These are phyloP conservation scores for Tardiomyces digboiensis DNA, from an alignment of 1,139 yeast species.

Conservation along the genomic window DNA sequence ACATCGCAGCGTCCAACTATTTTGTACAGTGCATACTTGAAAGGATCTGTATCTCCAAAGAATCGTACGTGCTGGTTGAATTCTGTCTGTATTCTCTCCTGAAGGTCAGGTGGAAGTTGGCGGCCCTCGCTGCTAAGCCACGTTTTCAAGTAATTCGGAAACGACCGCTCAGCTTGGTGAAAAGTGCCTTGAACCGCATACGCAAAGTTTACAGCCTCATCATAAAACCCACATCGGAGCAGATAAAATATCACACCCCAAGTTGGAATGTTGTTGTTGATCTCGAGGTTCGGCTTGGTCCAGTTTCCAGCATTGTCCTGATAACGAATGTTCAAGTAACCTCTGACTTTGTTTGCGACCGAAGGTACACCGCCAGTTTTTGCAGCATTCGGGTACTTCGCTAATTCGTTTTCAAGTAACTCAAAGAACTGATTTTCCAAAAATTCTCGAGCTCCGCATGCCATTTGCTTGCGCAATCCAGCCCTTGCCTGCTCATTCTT, in stretches of 20 bases:
- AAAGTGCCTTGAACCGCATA: slow-evolving; percentile 47
- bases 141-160: slow-evolving; percentile 70
- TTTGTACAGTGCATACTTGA: slow-evolving; percentile 83
- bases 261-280: slow-evolving; percentile 76
- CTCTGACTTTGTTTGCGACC: slow-evolving; percentile 57
- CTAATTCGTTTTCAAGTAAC: slow-evolving; percentile 63
- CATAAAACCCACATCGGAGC: slow-evolving; percentile 70
- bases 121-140: slow-evolving; percentile 52
- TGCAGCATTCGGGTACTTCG: slow-evolving; percentile 48
- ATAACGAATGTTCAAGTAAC: slow-evolving; percentile 44
- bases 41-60: slow-evolving; percentile 70
- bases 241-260: slow-evolving; percentile 89
- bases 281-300: slow-evolving; percentile 41
- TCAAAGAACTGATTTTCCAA: slow-evolving; percentile 72
- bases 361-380: slow-evolving; percentile 56
- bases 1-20: slow-evolving; percentile 87
- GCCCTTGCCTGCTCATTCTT: slow-evolving; percentile 24
- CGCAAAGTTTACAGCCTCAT: slow-evolving; percentile 64
- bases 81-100: slow-evolving; percentile 65
- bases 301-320: slow-evolving; percentile 33
- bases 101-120: slow-evolving; percentile 54
- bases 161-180: slow-evolving; percentile 76
- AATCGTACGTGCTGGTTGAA: slow-evolving; percentile 78
- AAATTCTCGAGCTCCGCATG: slow-evolving; percentile 46
- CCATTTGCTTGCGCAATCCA: slow-evolving; percentile 39